Evolutionary conservation across 2,329 filamentous ascomycete genomes (phyloP), one percentile per base, ranked within the genome.

Genomic region (Colletotrichum higginsianum): DNA sequence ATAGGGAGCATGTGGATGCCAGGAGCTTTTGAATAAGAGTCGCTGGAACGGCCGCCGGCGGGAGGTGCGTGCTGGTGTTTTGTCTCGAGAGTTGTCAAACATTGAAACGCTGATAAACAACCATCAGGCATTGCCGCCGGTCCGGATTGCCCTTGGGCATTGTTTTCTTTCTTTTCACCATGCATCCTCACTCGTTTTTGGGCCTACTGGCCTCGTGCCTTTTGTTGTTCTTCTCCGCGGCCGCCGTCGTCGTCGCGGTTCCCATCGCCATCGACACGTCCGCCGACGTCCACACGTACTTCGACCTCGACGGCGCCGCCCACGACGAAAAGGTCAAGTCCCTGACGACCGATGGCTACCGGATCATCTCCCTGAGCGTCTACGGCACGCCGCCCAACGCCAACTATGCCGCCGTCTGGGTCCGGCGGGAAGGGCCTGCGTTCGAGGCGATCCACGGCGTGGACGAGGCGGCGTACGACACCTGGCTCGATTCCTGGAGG

Each of bases 321-420:
- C 66, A 72, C 21, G 61, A 44, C 8, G 57, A 70, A 2, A 72
- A 53, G 44, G 16, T 23, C 21, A 61, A 65, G 66, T 38, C 47
- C 1, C 57, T 75, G 7, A 71, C 65, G 1, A 50, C 56, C 15
- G 26, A 44, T 11, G 73, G 73, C 49, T 75, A 74, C 55, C 68
- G 68, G 3, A 60, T 71, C 9, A 58, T 75, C 40, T 75, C 74
- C 1, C 64, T 75, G 23, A 75, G 73, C 67, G 60, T 69, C 4
- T 72, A 74, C 55, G 74, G 74, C 35, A 52, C 53, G 1, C 66
- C 70, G 1, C 23, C 57, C 2, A 18, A 46, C n/a, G 52, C 50
- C 2, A 46, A 71, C 4, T 75, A 74, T 23, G 58, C 73, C 26
- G 71, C 73, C 6, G 53, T 75, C 40, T 75, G 73, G 74, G 50